Base-by-base conservation (phyloP, 176 grass and related monocot species). In the Melocanna baccifera region DNA sequence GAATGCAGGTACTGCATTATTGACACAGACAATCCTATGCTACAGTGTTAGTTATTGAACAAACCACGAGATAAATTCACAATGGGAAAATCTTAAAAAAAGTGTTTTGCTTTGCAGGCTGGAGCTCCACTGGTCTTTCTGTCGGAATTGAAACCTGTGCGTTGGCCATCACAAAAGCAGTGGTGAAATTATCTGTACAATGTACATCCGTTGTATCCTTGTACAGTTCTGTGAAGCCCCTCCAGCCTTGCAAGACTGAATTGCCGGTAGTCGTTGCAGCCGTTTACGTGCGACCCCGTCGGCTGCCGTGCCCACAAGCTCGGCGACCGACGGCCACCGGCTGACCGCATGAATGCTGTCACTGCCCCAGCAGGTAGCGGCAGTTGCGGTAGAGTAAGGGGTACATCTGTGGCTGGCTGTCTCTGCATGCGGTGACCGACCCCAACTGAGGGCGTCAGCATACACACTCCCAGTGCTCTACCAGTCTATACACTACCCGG, bases 251-350 rank as follows among this genome's bases (percentile, higher is more conserved):
- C 65, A 26, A 2, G 52, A 20, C 76, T 75, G 69, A 61, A 70
- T 81, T 88, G 23, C 72, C 43, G 65, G 62, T 76, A 56, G 61
- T 57, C 68, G 53, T 47, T 59, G 51, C 82, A 15, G 61, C 25
- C 7, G 9, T 52, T 69, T 76, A 69, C 76, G 67, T 32, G 69
- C 29, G 48, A 81, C 42, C 61, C 77, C 61, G 8, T 69, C 42
- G 40, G 73, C 66, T 83, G 64, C 66, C 23, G 56, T 3, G 65
- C 20, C 57, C 87, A 67, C 81, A 84, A 73, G 87, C 43, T 63
- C 53, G 9, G 19, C 14, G 72, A n/a, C 8, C 22, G 30, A 23
- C 45, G 47, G 48, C 70, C 83, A 25, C 26, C 10, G 56, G 76
- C n/a, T 72, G n/a, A 18, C 25, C 45, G 6, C 67, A 69, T 75